A percentile compares a stretch with the other conserved stretches of the same genome.
These are phyloP conservation scores for Fusarium napiforme DNA, from an alignment of 2,329 filamentous ascomycete genomes.

Conservation along the genomic window DNA sequence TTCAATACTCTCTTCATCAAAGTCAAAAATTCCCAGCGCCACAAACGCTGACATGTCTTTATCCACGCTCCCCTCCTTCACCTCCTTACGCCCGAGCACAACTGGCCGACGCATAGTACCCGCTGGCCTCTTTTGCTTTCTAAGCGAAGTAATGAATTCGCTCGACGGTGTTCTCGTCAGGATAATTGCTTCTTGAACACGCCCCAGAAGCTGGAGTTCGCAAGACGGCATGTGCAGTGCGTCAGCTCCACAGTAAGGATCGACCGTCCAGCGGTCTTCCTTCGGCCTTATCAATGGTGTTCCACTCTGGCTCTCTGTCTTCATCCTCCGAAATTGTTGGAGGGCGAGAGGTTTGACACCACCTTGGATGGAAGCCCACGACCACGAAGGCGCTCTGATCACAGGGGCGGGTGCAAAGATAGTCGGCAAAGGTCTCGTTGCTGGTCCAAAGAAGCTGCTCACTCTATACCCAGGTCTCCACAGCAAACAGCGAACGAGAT, in stretches of 20 bases:
- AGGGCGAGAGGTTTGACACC: neutral
- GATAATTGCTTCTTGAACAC: neutral
- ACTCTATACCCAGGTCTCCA: constrained; percentile 12
- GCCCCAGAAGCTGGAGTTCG: constrained; percentile 5
- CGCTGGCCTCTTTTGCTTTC: neutral
- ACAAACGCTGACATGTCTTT: neutral
- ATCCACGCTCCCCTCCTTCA: neutral
- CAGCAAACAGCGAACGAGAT: neutral
- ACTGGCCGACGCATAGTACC: neutral
- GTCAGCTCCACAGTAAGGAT: neutral
- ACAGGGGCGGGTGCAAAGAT: neutral
- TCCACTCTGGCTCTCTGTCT: neutral
- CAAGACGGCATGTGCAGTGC: constrained; percentile 18
- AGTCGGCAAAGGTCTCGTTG: constrained; percentile 5
- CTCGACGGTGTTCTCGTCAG: neutral
- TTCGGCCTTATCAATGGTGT: neutral
- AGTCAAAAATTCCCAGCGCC: constrained; percentile 2
- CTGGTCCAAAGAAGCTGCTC: neutral
- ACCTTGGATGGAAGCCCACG: constrained; percentile 23
- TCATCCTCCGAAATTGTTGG: neutral
- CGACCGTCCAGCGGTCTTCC: neutral
- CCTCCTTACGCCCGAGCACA: neutral
- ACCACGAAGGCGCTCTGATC: constrained; percentile 19
- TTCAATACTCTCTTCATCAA: neutral
- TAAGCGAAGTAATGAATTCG: neutral